phyloP scores from a whole-genome alignment of 192 early-diverging fungal genomes.

The Paraglomus occultum region DNA sequence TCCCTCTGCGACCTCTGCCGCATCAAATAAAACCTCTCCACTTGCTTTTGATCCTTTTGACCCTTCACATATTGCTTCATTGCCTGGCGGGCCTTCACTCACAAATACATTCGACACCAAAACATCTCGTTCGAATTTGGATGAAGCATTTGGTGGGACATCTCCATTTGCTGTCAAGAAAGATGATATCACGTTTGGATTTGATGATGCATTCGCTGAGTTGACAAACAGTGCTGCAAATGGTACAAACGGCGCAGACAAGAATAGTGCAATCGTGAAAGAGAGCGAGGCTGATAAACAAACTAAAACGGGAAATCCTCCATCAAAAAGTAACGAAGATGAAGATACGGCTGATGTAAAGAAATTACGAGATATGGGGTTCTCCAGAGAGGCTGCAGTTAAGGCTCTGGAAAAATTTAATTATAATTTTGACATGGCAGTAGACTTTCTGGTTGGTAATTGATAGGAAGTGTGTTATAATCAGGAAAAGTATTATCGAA shows the following conservation, averaged over 20 bases:
- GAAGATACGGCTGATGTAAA: constrained; percentile 30
- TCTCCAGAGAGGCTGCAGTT: constrained; percentile 58
- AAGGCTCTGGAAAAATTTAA: constrained; percentile 67
- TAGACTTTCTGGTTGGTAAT: constrained; percentile 70
- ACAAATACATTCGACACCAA: background rate
- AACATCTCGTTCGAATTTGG: constrained; percentile 12
- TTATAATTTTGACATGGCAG: constrained; percentile 69
- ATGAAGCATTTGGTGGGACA: constrained; percentile 22
- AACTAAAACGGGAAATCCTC: background rate
- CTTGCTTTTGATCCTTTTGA: constrained; percentile 12
- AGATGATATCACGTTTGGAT: constrained; percentile 5
- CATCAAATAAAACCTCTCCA: too few relatives aligned
- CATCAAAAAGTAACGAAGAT: background rate
- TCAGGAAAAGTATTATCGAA: too few relatives aligned
- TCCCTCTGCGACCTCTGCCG: too few relatives aligned
- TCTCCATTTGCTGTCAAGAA: background rate
- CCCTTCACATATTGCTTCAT: background rate
- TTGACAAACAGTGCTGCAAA: background rate
- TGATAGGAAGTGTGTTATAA: too few relatives aligned
- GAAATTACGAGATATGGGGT: constrained; percentile 69
- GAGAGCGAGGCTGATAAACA: background rate
- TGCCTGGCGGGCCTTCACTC: too few relatives aligned
- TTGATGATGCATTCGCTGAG: constrained; percentile 22
- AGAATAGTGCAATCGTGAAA: too few relatives aligned
- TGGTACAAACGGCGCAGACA: too few relatives aligned